Conservation (phyloP, 2,329 filamentous ascomycete species). For the Nothophoma quercina region DNA sequence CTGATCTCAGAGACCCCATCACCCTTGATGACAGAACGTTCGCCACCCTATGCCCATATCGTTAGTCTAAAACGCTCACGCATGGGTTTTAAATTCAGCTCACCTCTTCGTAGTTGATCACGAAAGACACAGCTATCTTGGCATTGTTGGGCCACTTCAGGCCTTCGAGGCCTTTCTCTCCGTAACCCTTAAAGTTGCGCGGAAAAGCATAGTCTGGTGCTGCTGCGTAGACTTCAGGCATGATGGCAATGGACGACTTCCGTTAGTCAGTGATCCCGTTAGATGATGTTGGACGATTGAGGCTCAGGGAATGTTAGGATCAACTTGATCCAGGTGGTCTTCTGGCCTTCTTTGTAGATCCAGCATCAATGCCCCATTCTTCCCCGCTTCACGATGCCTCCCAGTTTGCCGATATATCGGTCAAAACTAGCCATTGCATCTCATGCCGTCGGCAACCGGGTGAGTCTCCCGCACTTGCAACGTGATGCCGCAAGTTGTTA, state of each 20-base stretch:
- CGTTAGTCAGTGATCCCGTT: not conserved
- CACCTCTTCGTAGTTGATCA: constrained; percentile 32
- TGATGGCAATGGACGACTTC: too few species aligned
- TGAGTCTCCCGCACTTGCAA: too few species aligned
- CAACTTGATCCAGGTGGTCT: too few species aligned
- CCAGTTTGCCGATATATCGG: too few species aligned
- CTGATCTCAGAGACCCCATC: constrained; percentile 43
- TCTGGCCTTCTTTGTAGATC: too few species aligned
- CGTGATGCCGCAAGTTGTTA: too few species aligned
- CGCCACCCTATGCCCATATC: not conserved
- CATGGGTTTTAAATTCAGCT: not conserved
- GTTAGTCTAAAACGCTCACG: not conserved
- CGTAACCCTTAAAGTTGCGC: constrained; percentile 55
- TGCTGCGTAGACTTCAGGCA: constrained; percentile 37
- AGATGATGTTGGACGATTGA: not conserved
- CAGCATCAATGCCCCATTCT: too few species aligned
- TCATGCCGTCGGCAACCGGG: too few species aligned
- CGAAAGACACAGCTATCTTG: constrained; percentile 49
- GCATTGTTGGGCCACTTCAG: constrained; percentile 41
- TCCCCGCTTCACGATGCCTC: too few species aligned
- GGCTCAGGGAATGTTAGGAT: too few species aligned
- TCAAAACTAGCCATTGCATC: too few species aligned
- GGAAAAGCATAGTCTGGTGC: constrained; percentile 38
- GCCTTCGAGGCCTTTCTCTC: constrained; percentile 48
- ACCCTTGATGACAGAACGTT: constrained; percentile 30